These are phyloP conservation scores for Cicer chorassanicum DNA, from an alignment of 306 rosid genomes.

Conservation along the genomic window DNA sequence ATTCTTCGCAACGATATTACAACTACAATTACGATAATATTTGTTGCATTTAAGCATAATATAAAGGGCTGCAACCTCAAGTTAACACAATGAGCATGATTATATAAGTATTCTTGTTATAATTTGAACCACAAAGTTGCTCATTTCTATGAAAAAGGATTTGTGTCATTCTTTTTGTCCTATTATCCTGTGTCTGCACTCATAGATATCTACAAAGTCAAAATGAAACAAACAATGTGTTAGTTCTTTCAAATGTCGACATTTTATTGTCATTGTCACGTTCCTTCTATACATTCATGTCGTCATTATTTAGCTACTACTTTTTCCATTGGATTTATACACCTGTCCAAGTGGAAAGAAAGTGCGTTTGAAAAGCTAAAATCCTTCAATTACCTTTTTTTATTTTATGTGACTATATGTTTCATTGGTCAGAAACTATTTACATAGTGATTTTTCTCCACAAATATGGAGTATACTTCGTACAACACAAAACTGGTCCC, in stretches of 20 bases:
- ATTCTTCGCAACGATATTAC: too few species aligned
- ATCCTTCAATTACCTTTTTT: not conserved
- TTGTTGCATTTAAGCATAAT: too few species aligned
- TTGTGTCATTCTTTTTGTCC: not conserved
- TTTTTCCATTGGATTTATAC: not conserved
- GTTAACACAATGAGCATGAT: too few species aligned
- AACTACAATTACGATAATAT: too few species aligned
- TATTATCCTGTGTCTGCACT: not conserved
- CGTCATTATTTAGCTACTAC: constrained; percentile 12
- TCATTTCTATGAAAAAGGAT: not conserved
- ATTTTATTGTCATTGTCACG: not conserved
- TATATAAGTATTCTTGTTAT: not conserved
- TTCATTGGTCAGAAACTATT: not conserved
- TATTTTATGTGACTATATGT: not conserved
- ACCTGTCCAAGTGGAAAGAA: not conserved
- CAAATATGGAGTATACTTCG: not conserved
- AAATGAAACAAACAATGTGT: not conserved
- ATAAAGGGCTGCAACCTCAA: too few species aligned
- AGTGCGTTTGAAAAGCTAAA: not conserved
- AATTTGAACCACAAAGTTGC: not conserved
- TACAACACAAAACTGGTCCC: not conserved
- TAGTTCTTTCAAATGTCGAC: constrained; percentile 16
- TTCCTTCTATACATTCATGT: constrained; percentile 3
- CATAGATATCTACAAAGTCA: not conserved
- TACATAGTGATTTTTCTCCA: not conserved